A percentile compares a stretch with the other conserved stretches of the same genome.
These are phyloP conservation scores for Russula compacta DNA, from an alignment of 768 basidiomycete species.

Conservation along the genomic window DNA sequence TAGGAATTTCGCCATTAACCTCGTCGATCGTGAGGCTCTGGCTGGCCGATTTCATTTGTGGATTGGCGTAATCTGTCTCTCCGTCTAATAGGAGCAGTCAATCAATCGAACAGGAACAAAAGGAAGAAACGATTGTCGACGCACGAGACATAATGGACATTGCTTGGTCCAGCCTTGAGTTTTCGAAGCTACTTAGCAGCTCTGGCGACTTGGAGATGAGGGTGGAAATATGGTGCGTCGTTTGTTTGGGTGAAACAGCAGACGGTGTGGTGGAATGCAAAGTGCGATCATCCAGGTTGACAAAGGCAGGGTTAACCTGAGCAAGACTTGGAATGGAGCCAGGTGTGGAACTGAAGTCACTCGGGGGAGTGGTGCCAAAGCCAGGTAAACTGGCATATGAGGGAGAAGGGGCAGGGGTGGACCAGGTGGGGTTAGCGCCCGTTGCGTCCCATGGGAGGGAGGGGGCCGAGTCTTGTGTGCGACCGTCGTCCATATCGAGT, in stretches of 20 bases:
- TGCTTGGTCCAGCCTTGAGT: no score
- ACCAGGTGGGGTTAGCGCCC: constrained; percentile 29
- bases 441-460: constrained; percentile 34
- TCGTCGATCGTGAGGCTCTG: no score
- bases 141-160: no score
- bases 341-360: constrained; percentile 30
- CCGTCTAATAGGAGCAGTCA: no score
- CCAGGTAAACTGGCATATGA: constrained; percentile 35
- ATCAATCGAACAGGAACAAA: no score
- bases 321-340: constrained; percentile 26
- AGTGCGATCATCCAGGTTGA: constrained; percentile 34
- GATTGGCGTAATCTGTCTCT: no score
- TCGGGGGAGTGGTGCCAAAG: constrained; percentile 32
- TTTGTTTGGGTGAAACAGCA: constrained; percentile 34
- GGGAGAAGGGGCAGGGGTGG: constrained; percentile 33
- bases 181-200: no score
- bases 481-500: constrained; percentile 46
- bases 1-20: no score
- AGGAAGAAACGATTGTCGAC: no score
- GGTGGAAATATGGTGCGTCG: no score
- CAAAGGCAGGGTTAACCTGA: constrained; percentile 28
- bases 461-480: constrained; percentile 24
- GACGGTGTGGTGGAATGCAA: constrained; percentile 34
- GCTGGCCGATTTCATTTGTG: no score
- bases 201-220: no score